Conservation (phyloP, 257 asterid genomes). For the Nicotiana noctiflora region DNA sequence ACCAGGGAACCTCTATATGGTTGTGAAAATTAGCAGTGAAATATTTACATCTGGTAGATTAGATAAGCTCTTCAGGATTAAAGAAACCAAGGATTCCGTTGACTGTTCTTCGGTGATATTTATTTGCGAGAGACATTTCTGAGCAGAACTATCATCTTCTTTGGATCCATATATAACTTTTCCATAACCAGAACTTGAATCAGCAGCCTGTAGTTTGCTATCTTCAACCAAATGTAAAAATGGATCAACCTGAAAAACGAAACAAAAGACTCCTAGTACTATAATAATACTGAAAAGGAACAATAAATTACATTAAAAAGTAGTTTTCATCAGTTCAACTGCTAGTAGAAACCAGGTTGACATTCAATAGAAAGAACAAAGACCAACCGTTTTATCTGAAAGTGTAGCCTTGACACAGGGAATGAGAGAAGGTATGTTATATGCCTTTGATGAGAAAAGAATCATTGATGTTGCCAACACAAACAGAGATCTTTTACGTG, state of each 20-base stretch:
- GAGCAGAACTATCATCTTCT: constrained; percentile 74
- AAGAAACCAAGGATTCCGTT: constrained; percentile 53
- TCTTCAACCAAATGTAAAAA: constrained; percentile 74
- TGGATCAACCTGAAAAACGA: constrained; percentile 70
- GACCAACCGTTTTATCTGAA: constrained; percentile 47
- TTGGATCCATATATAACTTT: constrained; percentile 54
- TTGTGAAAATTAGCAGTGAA: not conserved
- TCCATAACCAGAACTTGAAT: constrained; percentile 30
- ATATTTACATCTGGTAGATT: constrained; percentile 41
- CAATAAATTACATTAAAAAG: not conserved
- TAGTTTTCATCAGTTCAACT: not conserved
- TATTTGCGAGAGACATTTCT: constrained; percentile 57
- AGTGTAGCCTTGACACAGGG: constrained; percentile 45
- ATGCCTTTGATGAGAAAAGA: constrained; percentile 74
- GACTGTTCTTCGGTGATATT: constrained; percentile 52
- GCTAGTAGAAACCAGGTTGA: not conserved
- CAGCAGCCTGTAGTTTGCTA: constrained; percentile 62
- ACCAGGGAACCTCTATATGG: not conserved
- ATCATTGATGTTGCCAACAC: constrained; percentile 82
- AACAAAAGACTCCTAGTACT: not conserved
- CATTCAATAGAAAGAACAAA: not conserved
- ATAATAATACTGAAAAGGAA: not conserved
- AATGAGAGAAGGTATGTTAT: constrained; percentile 50
- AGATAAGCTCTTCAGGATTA: constrained; percentile 55
- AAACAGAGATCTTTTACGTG: constrained; percentile 91